These are phyloP conservation scores for Apiospora pterosperma DNA, from an alignment of 2,329 filamentous ascomycete species.

Conservation along the genomic window DNA sequence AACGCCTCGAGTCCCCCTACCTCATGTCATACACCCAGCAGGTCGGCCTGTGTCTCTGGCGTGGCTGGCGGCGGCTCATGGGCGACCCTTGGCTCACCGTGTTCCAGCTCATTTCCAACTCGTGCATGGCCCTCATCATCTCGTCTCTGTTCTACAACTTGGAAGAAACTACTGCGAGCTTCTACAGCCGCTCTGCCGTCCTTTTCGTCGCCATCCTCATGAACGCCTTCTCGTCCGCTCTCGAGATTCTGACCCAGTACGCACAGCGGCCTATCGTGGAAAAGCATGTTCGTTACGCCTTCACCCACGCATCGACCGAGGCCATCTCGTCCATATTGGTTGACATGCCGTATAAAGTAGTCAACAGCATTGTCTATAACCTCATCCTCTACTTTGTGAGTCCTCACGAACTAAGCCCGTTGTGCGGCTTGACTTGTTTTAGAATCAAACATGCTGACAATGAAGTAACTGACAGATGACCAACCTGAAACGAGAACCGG, in stretches of 20 bases:
- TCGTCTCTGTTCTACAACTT: conserved; percentile 57
- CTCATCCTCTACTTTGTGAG: conserved; percentile 51
- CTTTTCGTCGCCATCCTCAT: conserved; percentile 60
- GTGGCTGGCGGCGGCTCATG: conserved; percentile 45
- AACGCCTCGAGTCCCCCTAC: conserved; percentile 53
- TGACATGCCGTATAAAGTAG: conserved; percentile 47
- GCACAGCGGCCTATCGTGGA: conserved; percentile 43
- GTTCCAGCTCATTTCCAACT: conserved; percentile 43
- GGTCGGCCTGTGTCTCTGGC: conserved; percentile 1
- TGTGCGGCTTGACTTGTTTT: not conserved
- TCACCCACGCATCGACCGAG: conserved; percentile 18
- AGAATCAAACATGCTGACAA: not conserved
- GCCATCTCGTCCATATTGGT: conserved; percentile 13
- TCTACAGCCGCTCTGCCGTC: conserved; percentile 52
- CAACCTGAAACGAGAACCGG: conserved; percentile 47
- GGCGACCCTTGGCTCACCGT: conserved; percentile 50
- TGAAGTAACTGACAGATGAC: not conserved
- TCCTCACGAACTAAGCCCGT: not conserved
- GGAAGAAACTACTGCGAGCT: conserved; percentile 45
- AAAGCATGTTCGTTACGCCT: conserved; percentile 40
- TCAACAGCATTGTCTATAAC: conserved; percentile 48
- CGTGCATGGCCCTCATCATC: conserved; percentile 57
- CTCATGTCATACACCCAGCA: conserved; percentile 48
- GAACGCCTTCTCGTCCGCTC: conserved; percentile 55
- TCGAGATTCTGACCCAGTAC: conserved; percentile 47